A percentile compares a stretch with the other conserved stretches of the same genome.
Conservation (phyloP, 805 yeast species). For the Naumovozyma baii region DNA sequence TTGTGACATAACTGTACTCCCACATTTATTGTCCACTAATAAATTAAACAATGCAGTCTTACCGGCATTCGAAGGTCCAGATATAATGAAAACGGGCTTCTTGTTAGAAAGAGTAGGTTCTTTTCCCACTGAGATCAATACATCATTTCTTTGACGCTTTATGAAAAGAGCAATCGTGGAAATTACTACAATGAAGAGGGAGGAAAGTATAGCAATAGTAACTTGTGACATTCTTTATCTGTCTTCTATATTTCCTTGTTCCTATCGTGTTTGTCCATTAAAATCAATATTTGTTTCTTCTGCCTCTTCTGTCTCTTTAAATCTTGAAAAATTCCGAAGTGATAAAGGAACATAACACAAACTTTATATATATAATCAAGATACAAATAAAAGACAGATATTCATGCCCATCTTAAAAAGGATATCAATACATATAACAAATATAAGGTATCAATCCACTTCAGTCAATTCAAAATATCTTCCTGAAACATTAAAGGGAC, state of each 20-base stretch:
- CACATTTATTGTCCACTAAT: background rate
- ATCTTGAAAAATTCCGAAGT: too few species aligned
- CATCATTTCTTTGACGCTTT: background rate
- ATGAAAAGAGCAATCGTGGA: background rate
- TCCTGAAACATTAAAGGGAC: conserved; percentile 47
- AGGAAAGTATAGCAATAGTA: too few species aligned
- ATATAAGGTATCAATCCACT: background rate
- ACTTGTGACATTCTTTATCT: too few species aligned
- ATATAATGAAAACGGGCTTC: conserved; percentile 48
- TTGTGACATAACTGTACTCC: conserved; percentile 43
- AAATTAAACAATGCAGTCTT: conserved; percentile 48
- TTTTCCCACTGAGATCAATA: background rate
- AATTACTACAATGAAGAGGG: too few species aligned
- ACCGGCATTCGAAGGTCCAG: conserved; percentile 58
- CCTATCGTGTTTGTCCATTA: too few species aligned
- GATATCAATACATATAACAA: conserved; percentile 6
- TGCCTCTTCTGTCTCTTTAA: too few species aligned
- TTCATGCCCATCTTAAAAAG: background rate
- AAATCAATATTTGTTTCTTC: too few species aligned
- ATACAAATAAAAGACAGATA: too few species aligned
- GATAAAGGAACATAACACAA: too few species aligned
- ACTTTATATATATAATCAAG: too few species aligned
- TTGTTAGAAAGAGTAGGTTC: conserved; percentile 1
- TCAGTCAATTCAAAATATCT: conserved; percentile 41
- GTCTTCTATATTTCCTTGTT: too few species aligned